These are phyloP conservation scores for Hymenotorrendiella dingleyae DNA, from an alignment of 2,329 filamentous ascomycete species.

Conservation along the genomic window DNA sequence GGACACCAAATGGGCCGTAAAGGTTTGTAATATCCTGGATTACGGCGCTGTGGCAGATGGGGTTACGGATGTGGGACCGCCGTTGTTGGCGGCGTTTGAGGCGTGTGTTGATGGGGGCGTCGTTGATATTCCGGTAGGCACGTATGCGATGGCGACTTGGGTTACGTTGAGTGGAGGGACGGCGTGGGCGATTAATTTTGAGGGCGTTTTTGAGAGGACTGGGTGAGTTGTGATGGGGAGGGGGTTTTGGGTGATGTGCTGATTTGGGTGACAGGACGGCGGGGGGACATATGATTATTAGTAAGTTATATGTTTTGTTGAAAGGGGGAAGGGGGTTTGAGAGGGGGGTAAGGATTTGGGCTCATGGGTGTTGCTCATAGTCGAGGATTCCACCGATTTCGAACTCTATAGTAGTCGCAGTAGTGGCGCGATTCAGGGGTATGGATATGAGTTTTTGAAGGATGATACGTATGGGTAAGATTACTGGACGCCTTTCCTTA, in stretches of 20 bases:
- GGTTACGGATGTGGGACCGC: conserved; percentile 38
- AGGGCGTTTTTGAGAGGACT: conserved; percentile 46
- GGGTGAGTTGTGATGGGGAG: conserved; percentile 30
- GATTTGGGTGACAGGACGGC: conserved; percentile 8
- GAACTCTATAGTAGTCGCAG: conserved; percentile 47
- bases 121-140: conserved; percentile 28
- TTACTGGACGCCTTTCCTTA: no score
- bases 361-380: no score
- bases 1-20: conserved; percentile 17
- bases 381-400: conserved; percentile 44
- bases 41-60: conserved; percentile 42
- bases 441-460: conserved; percentile 45
- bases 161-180: conserved; percentile 42
- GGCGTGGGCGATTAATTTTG: conserved; percentile 44
- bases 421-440: conserved; percentile 46
- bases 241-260: neutral
- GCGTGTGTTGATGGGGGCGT: conserved; percentile 38
- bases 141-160: conserved; percentile 45
- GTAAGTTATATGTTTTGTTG: no score
- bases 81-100: conserved; percentile 37
- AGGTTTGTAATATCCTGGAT: conserved; percentile 39
- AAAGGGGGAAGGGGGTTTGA: no score
- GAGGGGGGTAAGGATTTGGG: no score
- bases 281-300: conserved; percentile 48
- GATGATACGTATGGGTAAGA: no score